Base-by-base conservation (phyloP, 2,329 filamentous ascomycete genomes). In the Lachnellula arida region DNA sequence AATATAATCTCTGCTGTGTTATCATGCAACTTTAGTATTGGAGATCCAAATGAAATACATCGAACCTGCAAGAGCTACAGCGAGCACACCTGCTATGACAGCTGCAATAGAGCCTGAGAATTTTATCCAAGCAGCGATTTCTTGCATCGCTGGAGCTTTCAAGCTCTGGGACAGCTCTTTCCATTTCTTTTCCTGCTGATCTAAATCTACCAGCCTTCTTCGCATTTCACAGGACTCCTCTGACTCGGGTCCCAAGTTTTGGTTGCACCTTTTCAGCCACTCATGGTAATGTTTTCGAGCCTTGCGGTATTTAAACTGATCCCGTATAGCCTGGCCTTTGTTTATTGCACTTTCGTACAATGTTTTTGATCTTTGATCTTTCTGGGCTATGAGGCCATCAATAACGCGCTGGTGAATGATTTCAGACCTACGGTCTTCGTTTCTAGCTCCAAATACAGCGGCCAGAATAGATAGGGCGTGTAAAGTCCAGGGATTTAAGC, bases 321-420 rank as follows among this genome's bases (percentile, higher is more conserved):
- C 53, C 7, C 53, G 46, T 28, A 55, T n/a, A 25, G 53, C 53
- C 28, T 55, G 53, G 15, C 53, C 53, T 51, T 55, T 55, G 47
- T 55, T 55, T 15, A 55, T 55, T 23, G 48, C 53, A 39, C 53
- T 55, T 28, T 55, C 53, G 40, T 55, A 55, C 23, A 55, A 5
- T 51, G 46, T 43, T 14, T 5, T 5, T 19, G 53, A 15, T 15
- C 51, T 55, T 17, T 17, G 39, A 12, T 46, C 47, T 6, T 43
- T 35, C 9, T 44, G 22, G 22, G 40, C 49, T 22, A 52, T 44
- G 40, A 52, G 25, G 28, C 37, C 49, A n/a, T 52, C 39, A 52
- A 52, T 52, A 32, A 46, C 49, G 44, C 49, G 49, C 25, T 52
- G 35, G 39, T 52, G 49, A 11, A 52, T 22, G 28, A 46, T 52